Conservation (phyloP, 441 rosid species). For the Adansonia rubrostipa region DNA sequence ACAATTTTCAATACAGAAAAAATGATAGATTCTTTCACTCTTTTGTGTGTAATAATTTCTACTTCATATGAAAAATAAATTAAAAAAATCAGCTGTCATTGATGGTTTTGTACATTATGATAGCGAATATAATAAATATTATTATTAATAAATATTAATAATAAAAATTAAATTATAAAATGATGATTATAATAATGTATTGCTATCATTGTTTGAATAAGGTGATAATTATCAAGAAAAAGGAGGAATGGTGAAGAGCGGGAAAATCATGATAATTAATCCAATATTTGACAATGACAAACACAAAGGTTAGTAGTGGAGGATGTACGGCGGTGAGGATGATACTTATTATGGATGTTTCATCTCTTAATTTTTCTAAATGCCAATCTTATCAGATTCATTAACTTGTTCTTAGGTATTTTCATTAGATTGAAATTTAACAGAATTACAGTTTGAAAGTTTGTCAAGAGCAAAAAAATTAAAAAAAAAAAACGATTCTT, state of each 20-base stretch:
- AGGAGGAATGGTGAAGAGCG: neutral
- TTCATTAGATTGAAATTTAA: neutral
- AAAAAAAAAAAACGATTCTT: too few species aligned
- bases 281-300: conserved; percentile 13
- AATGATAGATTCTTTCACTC: neutral
- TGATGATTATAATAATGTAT: too few species aligned
- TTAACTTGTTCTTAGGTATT: neutral
- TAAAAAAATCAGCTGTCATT: neutral
- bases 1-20: neutral
- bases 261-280: neutral
- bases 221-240: conserved; percentile 3
- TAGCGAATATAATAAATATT: too few species aligned
- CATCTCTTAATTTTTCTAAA: neutral
- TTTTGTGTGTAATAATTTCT: neutral
- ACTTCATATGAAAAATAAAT: neutral
- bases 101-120: too few species aligned
- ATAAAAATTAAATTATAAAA: too few species aligned
- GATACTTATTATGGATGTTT: neutral
- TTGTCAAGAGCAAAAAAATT: neutral
- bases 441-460: neutral
- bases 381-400: conserved; percentile 19
- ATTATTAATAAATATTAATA: too few species aligned
- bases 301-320: neutral
- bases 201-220: too few species aligned
- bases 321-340: neutral